Conservation (phyloP, 805 yeast genomes). For the Suhomyces sp. region DNA sequence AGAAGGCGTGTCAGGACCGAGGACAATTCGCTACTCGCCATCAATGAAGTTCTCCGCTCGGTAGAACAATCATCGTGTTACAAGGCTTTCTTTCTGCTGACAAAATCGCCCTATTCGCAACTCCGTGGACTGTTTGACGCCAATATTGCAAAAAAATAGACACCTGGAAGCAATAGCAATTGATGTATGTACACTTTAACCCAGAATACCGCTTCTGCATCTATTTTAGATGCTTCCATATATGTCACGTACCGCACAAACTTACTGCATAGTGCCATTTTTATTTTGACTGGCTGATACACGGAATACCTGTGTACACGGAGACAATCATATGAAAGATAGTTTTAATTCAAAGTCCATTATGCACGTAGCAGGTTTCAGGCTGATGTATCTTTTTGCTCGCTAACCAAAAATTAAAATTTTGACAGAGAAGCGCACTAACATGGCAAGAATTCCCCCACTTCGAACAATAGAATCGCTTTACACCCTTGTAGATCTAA, state of each 20-base stretch:
- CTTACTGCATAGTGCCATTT: background rate
- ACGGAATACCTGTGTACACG: background rate
- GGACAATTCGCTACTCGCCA: background rate
- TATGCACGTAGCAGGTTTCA: background rate
- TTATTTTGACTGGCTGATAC: background rate
- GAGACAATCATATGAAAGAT: background rate
- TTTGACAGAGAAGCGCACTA: background rate
- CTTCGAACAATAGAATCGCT: background rate
- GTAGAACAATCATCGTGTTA: background rate
- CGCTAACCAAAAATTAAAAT: background rate
- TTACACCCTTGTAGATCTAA: background rate
- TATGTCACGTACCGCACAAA: background rate
- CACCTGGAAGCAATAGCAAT: background rate
- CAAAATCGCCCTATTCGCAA: background rate
- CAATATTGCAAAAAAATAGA: background rate
- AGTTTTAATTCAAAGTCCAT: background rate
- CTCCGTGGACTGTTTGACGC: background rate
- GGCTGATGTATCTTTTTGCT: background rate
- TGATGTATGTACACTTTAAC: background rate
- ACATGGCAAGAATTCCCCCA: background rate
- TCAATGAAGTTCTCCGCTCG: background rate
- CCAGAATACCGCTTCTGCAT: background rate
- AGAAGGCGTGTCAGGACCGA: background rate
- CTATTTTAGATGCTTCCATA: background rate
- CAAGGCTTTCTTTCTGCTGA: background rate